phyloP scores from a whole-genome alignment of 305 asterid genomes.

The Striga hermonthica region DNA sequence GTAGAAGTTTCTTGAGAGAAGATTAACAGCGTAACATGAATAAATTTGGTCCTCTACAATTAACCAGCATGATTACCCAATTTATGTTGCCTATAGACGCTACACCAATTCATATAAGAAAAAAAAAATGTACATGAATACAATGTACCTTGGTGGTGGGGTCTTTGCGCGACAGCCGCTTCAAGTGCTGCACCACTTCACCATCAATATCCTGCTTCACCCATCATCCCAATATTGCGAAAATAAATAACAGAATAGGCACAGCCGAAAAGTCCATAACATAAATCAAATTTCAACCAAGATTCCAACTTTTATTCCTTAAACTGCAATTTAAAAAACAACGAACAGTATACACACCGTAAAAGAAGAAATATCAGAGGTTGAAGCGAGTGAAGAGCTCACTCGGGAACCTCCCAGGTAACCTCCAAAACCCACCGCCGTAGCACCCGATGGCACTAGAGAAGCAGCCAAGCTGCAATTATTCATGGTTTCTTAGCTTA shows the following conservation, averaged over 20 bases:
- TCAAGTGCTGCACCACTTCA: constrained; percentile 83
- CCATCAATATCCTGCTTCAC: constrained; percentile 68
- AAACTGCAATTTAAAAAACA: constrained; percentile 20
- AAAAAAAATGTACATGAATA: constrained; percentile 8
- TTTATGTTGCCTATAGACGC: neutral
- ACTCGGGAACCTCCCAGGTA: constrained; percentile 85
- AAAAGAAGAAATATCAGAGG: constrained; percentile 54
- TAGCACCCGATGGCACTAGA: constrained; percentile 71
- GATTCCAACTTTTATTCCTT: neutral
- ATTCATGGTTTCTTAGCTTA: neutral
- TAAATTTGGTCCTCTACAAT: constrained; percentile 4
- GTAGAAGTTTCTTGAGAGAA: neutral
- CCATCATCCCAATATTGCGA: constrained; percentile 23
- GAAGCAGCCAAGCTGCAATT: constrained; percentile 84
- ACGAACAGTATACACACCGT: constrained; percentile 56
- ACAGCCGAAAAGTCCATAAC: neutral
- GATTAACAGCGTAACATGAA: constrained; percentile 2
- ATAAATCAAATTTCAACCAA: neutral
- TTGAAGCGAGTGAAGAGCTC: constrained; percentile 53
- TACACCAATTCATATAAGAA: constrained; percentile 17
- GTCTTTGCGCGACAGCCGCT: constrained; percentile 91
- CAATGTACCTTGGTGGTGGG: constrained; percentile 79
- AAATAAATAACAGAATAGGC: neutral
- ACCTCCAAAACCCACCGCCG: constrained; percentile 89
- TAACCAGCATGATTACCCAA: constrained; percentile 24